Evolutionary conservation across 2,329 filamentous ascomycete species (phyloP), one percentile per base, ranked within the genome.

Genomic region (Aspergillus brunneoviolaceus): DNA sequence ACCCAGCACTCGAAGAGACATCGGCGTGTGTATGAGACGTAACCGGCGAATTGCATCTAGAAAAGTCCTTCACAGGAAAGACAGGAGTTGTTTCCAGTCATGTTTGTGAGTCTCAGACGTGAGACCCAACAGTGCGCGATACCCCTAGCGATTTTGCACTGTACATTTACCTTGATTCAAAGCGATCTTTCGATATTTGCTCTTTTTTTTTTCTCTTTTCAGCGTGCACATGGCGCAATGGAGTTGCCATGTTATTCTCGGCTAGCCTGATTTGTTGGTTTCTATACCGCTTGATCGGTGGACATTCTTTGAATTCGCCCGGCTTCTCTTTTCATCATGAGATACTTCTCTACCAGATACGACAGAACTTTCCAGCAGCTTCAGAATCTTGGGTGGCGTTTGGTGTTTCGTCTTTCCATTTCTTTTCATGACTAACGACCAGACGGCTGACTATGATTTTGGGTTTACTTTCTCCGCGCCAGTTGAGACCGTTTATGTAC

Each of bases 61-160:
- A 56, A 39, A 35, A 33, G 29, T 16, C 23, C 31, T 39, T 49
- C 51, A 12, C 25, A 29, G 47, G 39, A 11, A 16, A 21, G 49
- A 27, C 42, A 35, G 21, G 31, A 55, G 45, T 39, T 45, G 49
- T 25, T 51, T 42, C 33, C 29, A 60, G 23, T 14, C 14, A 54
- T 31, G 45, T 57, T 59, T 50, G 39, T 47, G 23, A 29, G 14
- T 12, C 45, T 10, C 29, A 23, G 16, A 5, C 16, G 54, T 27
- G 51, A 54, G 60, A 49, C 57, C 39, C n/a, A 25, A 39, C 23
- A 60, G 49, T 62, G 60, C 60, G 58, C 66, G 67, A 72, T 71
- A 72, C 70, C 68, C 68, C 60, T 66, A 19, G 49, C 21, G 33
- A 42, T 64, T 67, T 66, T 65, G 63, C 63, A 63, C 60, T 68